Percentiles rank a stretch among this genome's conserved stretches.
Evolutionary conservation across 176 grass and related monocot genomes (phyloP).

Genomic region (Otatea glauca): DNA sequence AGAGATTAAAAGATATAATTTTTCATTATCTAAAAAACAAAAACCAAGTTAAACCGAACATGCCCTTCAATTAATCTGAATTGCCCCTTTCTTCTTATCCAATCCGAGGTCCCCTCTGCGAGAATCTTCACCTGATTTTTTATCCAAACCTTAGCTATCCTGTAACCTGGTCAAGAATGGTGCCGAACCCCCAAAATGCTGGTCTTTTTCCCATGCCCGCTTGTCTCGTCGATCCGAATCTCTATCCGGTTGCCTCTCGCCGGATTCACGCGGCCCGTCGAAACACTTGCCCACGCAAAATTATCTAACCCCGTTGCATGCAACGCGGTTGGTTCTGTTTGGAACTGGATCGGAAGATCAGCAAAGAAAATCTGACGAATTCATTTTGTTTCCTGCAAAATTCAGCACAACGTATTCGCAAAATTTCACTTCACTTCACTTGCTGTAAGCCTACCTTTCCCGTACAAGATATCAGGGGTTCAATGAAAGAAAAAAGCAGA

Average conservation of each 20-base stretch:
- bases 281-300: neutral
- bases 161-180: neutral
- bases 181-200: neutral
- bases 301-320: neutral
- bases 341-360: neutral
- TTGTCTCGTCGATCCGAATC: constrained; percentile 37
- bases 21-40: neutral
- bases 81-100: neutral
- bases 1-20: too few relatives aligned
- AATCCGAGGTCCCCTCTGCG: neutral
- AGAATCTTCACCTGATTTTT: neutral
- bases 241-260: constrained; percentile 9
- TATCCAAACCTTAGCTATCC: neutral
- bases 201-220: neutral
- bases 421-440: neutral
- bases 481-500: neutral
- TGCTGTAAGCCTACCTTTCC: neutral
- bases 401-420: neutral
- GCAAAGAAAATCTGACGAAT: neutral
- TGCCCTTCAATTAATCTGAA: neutral
- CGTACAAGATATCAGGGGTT: neutral
- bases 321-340: neutral
- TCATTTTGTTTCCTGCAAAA: neutral
- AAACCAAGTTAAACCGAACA: neutral
- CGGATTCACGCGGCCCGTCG: constrained; percentile 1